phyloP scores from a whole-genome alignment of 73 alveolate genomes.

The Paramecium tetraurelia region DNA sequence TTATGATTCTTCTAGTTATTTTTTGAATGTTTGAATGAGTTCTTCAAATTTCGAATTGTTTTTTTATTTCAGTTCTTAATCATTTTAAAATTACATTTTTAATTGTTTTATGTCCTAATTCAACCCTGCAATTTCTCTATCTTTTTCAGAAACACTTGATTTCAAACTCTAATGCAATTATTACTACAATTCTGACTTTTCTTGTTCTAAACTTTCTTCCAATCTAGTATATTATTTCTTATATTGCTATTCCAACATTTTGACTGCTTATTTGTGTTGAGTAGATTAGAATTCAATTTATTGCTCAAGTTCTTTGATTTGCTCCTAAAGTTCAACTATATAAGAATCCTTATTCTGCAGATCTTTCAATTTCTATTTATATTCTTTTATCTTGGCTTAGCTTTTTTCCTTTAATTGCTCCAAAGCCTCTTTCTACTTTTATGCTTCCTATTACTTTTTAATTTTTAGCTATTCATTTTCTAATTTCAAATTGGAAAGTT shows the following conservation, averaged over 20 bases:
- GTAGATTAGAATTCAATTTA: neutral
- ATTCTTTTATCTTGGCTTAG: neutral
- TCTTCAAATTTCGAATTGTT: neutral
- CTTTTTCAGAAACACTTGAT: neutral
- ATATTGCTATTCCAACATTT: neutral
- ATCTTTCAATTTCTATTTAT: constrained; percentile 10
- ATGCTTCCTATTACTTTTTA: neutral
- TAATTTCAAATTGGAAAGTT: neutral
- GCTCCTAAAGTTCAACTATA: neutral
- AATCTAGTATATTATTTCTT: neutral
- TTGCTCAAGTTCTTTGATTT: neutral
- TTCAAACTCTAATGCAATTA: neutral
- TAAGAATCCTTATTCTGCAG: neutral
- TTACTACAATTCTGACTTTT: neutral
- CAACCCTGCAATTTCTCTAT: neutral
- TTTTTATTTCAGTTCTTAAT: neutral
- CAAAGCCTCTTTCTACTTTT: neutral
- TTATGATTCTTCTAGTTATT: neutral
- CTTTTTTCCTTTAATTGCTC: neutral
- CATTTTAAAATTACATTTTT: neutral
- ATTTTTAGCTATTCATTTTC: neutral
- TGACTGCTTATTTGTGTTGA: neutral
- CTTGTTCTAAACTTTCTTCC: neutral
- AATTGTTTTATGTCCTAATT: neutral
- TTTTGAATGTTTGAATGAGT: neutral